A percentile compares a stretch with the other conserved stretches of the same genome.
Conservation (phyloP, 495 filamentous ascomycete genomes). For the Parathielavia appendiculata region DNA sequence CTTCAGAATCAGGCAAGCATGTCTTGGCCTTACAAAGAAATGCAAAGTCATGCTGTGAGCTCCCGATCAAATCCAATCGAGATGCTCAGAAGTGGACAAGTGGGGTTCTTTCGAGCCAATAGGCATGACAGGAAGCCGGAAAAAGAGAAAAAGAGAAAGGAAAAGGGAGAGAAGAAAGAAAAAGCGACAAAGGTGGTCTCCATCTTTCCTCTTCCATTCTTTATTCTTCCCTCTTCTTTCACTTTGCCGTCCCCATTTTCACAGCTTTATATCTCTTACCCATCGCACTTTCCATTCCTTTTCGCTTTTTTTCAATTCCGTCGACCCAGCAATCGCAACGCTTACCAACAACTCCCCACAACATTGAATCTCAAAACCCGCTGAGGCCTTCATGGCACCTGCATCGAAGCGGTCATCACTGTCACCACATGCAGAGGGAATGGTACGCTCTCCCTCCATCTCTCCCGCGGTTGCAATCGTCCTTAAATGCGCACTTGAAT, state of each 20-base stretch:
- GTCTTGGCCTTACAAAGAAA: neutral
- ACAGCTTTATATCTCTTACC: neutral
- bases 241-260: neutral
- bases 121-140: neutral
- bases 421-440: neutral
- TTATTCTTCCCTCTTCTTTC: slow-evolving; percentile 6
- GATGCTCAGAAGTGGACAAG: neutral
- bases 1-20: neutral
- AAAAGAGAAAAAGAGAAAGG: slow-evolving; percentile 12
- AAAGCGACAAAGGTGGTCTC: slow-evolving; percentile 13
- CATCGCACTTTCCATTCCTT: neutral
- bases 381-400: slow-evolving; percentile 4
- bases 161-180: slow-evolving; percentile 13
- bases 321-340: neutral
- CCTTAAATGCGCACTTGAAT: neutral
- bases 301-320: neutral
- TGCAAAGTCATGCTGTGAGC: neutral
- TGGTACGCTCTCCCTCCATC: slow-evolving; percentile 7
- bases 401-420: slow-evolving; percentile 2
- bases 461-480: neutral
- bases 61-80: slow-evolving; percentile 2
- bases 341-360: neutral
- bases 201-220: slow-evolving; percentile 15
- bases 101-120: slow-evolving; percentile 1
- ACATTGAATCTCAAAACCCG: neutral